phyloP scores from a whole-genome alignment of 441 rosid genomes.

The Populus hybrid region DNA sequence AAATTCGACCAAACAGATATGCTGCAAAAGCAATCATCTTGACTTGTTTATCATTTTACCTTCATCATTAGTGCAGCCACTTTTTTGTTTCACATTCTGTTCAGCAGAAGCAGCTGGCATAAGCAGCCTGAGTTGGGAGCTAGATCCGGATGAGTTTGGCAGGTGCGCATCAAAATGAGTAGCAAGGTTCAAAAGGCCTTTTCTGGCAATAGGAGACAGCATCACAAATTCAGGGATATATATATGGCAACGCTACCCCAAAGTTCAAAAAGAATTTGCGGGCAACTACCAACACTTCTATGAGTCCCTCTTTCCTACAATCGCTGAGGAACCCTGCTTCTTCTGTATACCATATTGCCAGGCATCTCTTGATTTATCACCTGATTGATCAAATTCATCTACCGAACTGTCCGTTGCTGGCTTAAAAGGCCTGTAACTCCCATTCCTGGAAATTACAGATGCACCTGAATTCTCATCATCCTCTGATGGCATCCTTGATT shows the following conservation, averaged over 20 bases:
- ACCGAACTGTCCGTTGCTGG: slow-evolving; percentile 44
- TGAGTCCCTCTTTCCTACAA: slow-evolving; percentile 60
- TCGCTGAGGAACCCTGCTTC: slow-evolving; percentile 50
- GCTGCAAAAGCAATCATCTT: slow-evolving; percentile 7
- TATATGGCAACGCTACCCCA: neutral
- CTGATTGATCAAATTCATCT: slow-evolving; percentile 59
- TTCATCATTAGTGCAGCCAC: neutral
- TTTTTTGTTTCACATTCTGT: slow-evolving; percentile 6
- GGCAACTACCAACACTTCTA: slow-evolving; percentile 25
- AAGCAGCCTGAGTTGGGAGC: neutral
- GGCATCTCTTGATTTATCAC: slow-evolving; percentile 63
- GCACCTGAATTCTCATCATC: slow-evolving; percentile 57
- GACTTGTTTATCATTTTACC: slow-evolving; percentile 3
- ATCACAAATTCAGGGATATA: neutral
- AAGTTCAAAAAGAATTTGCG: neutral
- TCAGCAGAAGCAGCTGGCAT: neutral
- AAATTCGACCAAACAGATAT: neutral
- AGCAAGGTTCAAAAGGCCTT: slow-evolving; percentile 14
- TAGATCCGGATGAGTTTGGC: slow-evolving; percentile 1
- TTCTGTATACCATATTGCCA: slow-evolving; percentile 73
- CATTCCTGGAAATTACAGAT: slow-evolving; percentile 50
- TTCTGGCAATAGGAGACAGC: slow-evolving; percentile 16
- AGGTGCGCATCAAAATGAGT: slow-evolving; percentile 10
- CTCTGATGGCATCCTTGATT: slow-evolving; percentile 67
- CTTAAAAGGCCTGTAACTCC: slow-evolving; percentile 44